Percentiles rank a stretch among this genome's conserved stretches.
These are phyloP conservation scores for Aspergillus cavernicola DNA, from an alignment of 495 filamentous ascomycete genomes.

Conservation along the genomic window DNA sequence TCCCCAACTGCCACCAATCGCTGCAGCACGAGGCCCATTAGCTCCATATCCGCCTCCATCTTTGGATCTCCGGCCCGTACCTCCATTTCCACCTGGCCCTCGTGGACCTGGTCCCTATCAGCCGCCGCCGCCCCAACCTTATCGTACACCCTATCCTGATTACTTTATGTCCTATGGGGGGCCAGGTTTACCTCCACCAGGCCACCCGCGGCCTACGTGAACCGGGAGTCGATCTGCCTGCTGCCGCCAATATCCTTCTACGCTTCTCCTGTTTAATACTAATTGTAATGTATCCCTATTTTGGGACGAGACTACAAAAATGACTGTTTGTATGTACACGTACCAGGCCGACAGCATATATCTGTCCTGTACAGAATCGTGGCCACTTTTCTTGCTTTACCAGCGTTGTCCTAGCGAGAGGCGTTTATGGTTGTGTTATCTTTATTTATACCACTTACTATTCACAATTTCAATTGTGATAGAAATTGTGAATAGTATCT, in stretches of 20 bases:
- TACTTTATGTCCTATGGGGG: constrained; percentile 21
- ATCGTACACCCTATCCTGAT: constrained; percentile 26
- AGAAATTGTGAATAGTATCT: neutral
- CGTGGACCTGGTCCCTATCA: constrained; percentile 18
- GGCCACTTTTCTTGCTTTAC: constrained; percentile 1
- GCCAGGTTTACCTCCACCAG: constrained; percentile 17
- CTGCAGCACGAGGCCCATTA: constrained; percentile 13
- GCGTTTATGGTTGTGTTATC: neutral
- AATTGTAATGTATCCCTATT: constrained; percentile 1
- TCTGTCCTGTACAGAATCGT: neutral
- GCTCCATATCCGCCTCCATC: constrained; percentile 16
- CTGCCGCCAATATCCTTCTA: too few species aligned
- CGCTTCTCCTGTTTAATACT: constrained; percentile 2
- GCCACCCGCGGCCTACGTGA: constrained; percentile 18
- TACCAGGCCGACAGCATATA: neutral
- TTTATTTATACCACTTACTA: neutral
- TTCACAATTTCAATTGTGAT: neutral
- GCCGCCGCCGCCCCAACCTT: constrained; percentile 19
- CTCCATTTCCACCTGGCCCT: constrained; percentile 18
- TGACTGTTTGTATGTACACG: too few species aligned
- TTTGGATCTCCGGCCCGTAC: constrained; percentile 19
- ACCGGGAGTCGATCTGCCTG: neutral
- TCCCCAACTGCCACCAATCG: constrained; percentile 19
- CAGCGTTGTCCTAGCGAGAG: constrained; percentile 11
- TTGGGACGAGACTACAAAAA: too few species aligned